phyloP scores from a whole-genome alignment of 2,329 filamentous ascomycete genomes.

The Clonostachys byssicola region DNA sequence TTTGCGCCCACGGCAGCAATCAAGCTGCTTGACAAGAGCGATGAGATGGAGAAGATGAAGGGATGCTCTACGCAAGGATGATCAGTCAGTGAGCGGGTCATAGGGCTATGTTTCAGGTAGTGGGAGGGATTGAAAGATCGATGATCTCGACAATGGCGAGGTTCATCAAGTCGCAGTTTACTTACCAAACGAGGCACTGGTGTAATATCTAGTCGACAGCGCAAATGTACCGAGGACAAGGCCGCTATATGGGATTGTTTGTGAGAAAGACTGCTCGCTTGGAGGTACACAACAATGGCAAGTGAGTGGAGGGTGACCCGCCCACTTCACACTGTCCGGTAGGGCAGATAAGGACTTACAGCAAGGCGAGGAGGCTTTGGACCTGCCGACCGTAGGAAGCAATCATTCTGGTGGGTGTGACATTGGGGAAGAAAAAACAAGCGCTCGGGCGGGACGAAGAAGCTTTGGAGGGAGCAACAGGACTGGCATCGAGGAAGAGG shows the following conservation, averaged over 20 bases:
- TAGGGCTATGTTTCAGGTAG: background rate
- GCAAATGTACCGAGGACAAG: background rate
- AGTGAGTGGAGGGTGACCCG: background rate
- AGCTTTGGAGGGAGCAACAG: too few species aligned
- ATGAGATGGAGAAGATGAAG: background rate
- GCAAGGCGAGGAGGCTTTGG: background rate
- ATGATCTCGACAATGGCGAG: background rate
- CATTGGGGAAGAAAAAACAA: too few species aligned
- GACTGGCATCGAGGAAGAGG: too few species aligned
- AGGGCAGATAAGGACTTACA: background rate
- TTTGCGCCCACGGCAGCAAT: background rate
- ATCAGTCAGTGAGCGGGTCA: background rate
- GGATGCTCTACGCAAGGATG: background rate
- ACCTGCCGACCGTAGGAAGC: background rate
- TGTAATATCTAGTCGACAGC: constrained; percentile 1
- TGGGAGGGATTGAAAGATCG: background rate
- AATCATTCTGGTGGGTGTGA: background rate
- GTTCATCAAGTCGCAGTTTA: too few species aligned
- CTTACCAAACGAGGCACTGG: constrained; percentile 2
- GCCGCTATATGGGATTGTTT: background rate
- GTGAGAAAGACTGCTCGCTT: too few species aligned
- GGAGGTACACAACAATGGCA: background rate
- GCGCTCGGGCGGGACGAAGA: too few species aligned
- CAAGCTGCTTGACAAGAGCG: background rate
- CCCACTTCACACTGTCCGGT: too few species aligned